A percentile compares a stretch with the other conserved stretches of the same genome.
phyloP scores from a whole-genome alignment of 352 stramenopile species.

The Pythium oligandrum region DNA sequence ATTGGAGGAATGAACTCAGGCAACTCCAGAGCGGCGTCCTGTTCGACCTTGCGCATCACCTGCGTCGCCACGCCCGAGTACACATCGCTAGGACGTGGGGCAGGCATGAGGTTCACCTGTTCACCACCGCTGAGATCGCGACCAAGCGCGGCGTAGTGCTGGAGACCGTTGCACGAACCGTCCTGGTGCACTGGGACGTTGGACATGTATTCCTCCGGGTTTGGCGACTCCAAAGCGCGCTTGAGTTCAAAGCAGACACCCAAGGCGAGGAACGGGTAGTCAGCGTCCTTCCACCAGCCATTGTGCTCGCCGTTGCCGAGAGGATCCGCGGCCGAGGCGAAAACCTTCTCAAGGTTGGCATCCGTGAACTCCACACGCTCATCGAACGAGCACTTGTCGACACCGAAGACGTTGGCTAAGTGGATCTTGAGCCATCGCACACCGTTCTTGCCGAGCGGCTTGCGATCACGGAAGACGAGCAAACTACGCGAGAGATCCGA shows the following conservation, averaged over 20 bases:
- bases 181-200: constrained; percentile 97
- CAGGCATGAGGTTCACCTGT: constrained; percentile 96
- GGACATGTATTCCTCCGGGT: constrained; percentile 94
- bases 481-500: constrained; percentile 97
- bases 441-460: constrained; percentile 92
- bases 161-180: constrained; percentile 98
- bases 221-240: constrained; percentile 88
- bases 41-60: constrained; percentile 78
- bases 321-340: constrained; percentile 86
- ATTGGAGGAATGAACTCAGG: constrained; percentile 29
- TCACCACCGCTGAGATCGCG: constrained; percentile 92
- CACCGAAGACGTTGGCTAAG: constrained; percentile 86
- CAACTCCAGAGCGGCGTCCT: constrained; percentile 47
- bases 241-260: constrained; percentile 97
- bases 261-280: constrained; percentile 98
- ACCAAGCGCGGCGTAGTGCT: constrained; percentile 99
- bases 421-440: constrained; percentile 99
- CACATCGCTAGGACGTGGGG: constrained; percentile 95
- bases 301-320: constrained; percentile 66
- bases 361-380: constrained; percentile 95
- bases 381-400: constrained; percentile 96
- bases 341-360: constrained; percentile 92
- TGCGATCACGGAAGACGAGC: constrained; percentile 94
- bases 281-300: constrained; percentile 95
- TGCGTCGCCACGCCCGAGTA: constrained; percentile 92